Percentiles rank a stretch among this genome's conserved stretches.
Conservation (phyloP, 2,329 filamentous ascomycete genomes). For the Trichoderma arundinaceum region DNA sequence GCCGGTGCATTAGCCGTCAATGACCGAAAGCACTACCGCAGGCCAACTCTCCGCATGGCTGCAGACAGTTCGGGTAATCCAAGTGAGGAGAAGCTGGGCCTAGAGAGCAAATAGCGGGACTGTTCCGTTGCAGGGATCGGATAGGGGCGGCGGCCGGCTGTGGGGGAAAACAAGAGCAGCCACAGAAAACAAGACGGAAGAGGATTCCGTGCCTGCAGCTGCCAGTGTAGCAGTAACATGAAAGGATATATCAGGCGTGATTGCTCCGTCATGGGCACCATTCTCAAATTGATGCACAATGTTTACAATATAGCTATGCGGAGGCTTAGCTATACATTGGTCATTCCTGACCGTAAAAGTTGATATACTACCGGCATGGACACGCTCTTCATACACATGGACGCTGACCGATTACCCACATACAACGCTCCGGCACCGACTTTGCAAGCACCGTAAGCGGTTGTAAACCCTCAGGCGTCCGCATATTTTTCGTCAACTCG, state of each 20-base stretch:
- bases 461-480: not conserved
- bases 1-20: slow-evolving; percentile 30
- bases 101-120: slow-evolving; percentile 21
- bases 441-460: not conserved
- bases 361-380: too few species aligned
- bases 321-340: not conserved
- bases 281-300: too few species aligned
- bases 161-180: slow-evolving; percentile 9
- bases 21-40: slow-evolving; percentile 27
- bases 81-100: slow-evolving; percentile 25
- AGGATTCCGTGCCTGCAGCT: not conserved
- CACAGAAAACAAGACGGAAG: not conserved
- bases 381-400: not conserved
- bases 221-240: not conserved
- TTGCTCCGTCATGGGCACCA: too few species aligned
- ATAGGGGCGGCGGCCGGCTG: slow-evolving; percentile 25
- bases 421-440: not conserved
- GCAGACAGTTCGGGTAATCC: slow-evolving; percentile 14
- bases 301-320: too few species aligned
- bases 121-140: slow-evolving; percentile 26
- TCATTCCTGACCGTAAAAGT: not conserved
- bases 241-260: too few species aligned
- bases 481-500: slow-evolving; percentile 12
- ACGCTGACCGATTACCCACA: not conserved
- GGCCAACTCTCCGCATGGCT: slow-evolving; percentile 23